Conservation (phyloP, 2,329 filamentous ascomycete species). For the Hypoxylon sp. region DNA sequence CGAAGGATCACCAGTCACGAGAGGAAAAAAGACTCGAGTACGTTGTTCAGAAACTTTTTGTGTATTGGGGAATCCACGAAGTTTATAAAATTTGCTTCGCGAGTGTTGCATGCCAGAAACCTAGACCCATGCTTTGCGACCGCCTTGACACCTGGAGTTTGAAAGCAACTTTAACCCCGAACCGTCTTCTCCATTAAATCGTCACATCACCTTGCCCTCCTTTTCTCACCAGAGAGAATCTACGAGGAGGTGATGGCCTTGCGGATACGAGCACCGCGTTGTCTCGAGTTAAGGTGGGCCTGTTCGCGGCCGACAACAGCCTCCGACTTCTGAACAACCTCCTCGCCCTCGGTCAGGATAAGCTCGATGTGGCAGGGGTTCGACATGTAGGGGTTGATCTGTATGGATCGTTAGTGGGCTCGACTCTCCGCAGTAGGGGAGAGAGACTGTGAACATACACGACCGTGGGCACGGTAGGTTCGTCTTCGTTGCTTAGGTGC, state of each 20-base stretch:
- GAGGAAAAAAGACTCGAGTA: not conserved
- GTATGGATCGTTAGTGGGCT: slow-evolving; percentile 50
- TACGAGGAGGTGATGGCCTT: slow-evolving; percentile 77
- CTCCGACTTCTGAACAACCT: slow-evolving; percentile 92
- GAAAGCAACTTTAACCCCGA: slow-evolving; percentile 55
- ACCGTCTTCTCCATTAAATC: slow-evolving; percentile 50
- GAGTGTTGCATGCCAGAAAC: slow-evolving; percentile 56
- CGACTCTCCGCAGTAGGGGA: not conserved
- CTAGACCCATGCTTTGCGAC: slow-evolving; percentile 58
- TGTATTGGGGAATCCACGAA: slow-evolving; percentile 54
- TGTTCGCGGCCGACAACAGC: slow-evolving; percentile 74
- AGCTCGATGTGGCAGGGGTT: slow-evolving; percentile 99
- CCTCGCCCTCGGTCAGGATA: slow-evolving; percentile 97
- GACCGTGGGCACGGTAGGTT: slow-evolving; percentile 99
- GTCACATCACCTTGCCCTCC: slow-evolving; percentile 46
- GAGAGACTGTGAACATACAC: slow-evolving; percentile 76
- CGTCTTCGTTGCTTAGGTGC: slow-evolving; percentile 99
- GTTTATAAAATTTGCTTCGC: slow-evolving; percentile 47
- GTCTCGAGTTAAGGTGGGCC: slow-evolving; percentile 85
- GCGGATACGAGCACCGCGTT: slow-evolving; percentile 82
- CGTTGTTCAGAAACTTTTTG: slow-evolving; percentile 50
- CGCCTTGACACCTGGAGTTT: slow-evolving; percentile 57
- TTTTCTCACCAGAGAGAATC: slow-evolving; percentile 45
- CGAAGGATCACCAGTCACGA: slow-evolving; percentile 5
- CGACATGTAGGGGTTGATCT: slow-evolving; percentile 99